These are phyloP conservation scores for Boletus pseudopeckii DNA, from an alignment of 768 basidiomycete genomes.

Conservation along the genomic window DNA sequence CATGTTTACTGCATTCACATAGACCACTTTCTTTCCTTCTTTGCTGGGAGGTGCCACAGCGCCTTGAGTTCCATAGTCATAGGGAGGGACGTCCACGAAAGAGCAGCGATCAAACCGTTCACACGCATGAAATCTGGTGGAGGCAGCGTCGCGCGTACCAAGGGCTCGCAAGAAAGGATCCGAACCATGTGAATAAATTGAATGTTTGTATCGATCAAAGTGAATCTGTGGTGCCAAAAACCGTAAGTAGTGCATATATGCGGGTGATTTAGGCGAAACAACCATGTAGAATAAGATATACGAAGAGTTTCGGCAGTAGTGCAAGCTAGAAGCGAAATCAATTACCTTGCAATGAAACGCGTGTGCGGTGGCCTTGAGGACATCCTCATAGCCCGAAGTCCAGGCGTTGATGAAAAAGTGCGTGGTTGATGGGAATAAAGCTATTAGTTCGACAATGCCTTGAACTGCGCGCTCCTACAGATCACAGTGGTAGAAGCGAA, in stretches of 20 bases:
- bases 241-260: slow-evolving; percentile 12
- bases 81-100: slow-evolving; percentile 45
- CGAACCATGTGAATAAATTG: slow-evolving; percentile 53
- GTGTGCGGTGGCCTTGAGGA: slow-evolving; percentile 70
- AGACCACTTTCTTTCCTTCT: slow-evolving; percentile 62
- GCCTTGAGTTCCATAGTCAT: slow-evolving; percentile 11
- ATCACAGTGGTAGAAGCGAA: not conserved
- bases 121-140: slow-evolving; percentile 90
- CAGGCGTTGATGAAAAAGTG: slow-evolving; percentile 89
- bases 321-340: not conserved
- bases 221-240: slow-evolving; percentile 59
- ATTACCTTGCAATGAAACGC: slow-evolving; percentile 61
- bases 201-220: slow-evolving; percentile 83
- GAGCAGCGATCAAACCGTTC: slow-evolving; percentile 77
- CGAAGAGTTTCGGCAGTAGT: not conserved
- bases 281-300: not conserved
- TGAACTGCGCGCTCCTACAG: slow-evolving; percentile 59
- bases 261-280: not conserved
- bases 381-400: slow-evolving; percentile 97
- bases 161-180: slow-evolving; percentile 63
- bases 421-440: slow-evolving; percentile 57
- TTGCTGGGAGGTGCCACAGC: slow-evolving; percentile 33
- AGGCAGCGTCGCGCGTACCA: slow-evolving; percentile 54
- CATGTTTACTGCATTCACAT: slow-evolving; percentile 80
- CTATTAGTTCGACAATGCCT: slow-evolving; percentile 69